Evolutionary conservation across 306 rosid species (phyloP).

Genomic region (Trichosanthes cucumerina): DNA sequence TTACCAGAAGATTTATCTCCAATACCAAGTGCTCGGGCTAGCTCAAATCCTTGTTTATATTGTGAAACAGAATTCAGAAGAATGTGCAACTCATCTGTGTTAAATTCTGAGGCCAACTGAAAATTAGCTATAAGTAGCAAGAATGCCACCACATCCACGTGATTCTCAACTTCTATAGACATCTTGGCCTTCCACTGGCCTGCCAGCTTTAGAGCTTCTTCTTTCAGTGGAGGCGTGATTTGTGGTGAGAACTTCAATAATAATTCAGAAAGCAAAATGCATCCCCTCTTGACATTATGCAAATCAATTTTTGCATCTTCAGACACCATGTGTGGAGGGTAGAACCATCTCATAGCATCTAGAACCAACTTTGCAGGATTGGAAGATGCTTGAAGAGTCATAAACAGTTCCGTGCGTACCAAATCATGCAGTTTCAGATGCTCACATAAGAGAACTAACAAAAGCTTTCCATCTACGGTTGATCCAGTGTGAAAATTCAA

Average conservation of each 20-base stretch:
- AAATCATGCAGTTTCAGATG: constrained; percentile 23
- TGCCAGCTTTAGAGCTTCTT: constrained; percentile 30
- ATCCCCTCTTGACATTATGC: constrained; percentile 25
- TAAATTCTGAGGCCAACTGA: constrained; percentile 22
- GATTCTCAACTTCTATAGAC: constrained; percentile 3
- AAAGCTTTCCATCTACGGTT: constrained; percentile 12
- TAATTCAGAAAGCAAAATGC: constrained; percentile 30
- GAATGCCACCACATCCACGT: constrained; percentile 33
- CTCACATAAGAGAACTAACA: constrained; percentile 23
- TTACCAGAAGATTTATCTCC: constrained; percentile 25
- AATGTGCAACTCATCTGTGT: constrained; percentile 19
- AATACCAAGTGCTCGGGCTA: constrained; percentile 16
- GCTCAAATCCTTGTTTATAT: constrained; percentile 18
- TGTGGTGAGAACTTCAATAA: constrained; percentile 24
- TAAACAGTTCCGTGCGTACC: constrained; percentile 10
- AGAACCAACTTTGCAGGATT: constrained; percentile 36
- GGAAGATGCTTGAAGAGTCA: constrained; percentile 19
- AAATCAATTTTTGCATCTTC: constrained; percentile 14
- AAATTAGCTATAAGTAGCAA: constrained; percentile 28
- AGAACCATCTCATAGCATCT: constrained; percentile 33
- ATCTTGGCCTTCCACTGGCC: constrained; percentile 32
- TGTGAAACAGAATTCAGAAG: constrained; percentile 24
- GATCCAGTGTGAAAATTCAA: neutral
- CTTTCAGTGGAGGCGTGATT: constrained; percentile 24
- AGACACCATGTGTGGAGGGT: constrained; percentile 14